Percentiles rank a stretch among this genome's conserved stretches.
Evolutionary conservation across 2,329 filamentous ascomycete species (phyloP).

Genomic region (Aspergillus sp.): DNA sequence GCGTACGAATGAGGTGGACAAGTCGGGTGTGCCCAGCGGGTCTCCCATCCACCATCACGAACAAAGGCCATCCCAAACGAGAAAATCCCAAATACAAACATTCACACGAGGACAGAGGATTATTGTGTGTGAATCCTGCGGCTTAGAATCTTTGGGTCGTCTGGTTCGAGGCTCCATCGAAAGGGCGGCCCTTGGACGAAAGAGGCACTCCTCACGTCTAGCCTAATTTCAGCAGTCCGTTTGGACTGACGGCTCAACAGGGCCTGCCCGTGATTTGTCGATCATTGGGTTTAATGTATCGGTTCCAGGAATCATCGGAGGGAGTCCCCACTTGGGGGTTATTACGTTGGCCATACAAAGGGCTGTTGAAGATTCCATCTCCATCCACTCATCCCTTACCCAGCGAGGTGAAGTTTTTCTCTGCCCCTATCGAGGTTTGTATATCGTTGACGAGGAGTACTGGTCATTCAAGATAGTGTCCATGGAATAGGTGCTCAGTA

Average conservation of each 20-base stretch:
- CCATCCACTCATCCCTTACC: neutral
- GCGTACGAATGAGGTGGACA: neutral
- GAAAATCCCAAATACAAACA: neutral
- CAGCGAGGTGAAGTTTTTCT: too few relatives aligned
- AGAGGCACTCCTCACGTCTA: slow-evolving; percentile 10
- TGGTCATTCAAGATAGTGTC: slow-evolving; percentile 2
- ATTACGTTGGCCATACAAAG: slow-evolving; percentile 6
- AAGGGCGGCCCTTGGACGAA: neutral
- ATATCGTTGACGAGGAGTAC: too few relatives aligned
- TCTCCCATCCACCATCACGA: neutral
- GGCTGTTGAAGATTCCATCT: neutral
- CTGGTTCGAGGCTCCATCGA: too few relatives aligned
- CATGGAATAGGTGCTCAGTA: too few relatives aligned
- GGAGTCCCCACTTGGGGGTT: slow-evolving; percentile 16
- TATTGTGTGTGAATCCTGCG: neutral
- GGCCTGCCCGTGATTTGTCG: slow-evolving; percentile 14
- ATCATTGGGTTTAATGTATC: slow-evolving; percentile 16
- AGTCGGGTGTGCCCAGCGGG: neutral
- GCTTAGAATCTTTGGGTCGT: neutral
- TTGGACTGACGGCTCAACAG: slow-evolving; percentile 4
- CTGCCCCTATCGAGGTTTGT: too few relatives aligned
- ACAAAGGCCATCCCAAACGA: neutral
- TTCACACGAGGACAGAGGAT: neutral
- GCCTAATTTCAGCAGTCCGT: slow-evolving; percentile 11
- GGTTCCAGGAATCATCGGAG: slow-evolving; percentile 16